Evolutionary conservation across 2,329 filamentous ascomycete genomes (phyloP).

Genomic region (Paecilomyces variotii): DNA sequence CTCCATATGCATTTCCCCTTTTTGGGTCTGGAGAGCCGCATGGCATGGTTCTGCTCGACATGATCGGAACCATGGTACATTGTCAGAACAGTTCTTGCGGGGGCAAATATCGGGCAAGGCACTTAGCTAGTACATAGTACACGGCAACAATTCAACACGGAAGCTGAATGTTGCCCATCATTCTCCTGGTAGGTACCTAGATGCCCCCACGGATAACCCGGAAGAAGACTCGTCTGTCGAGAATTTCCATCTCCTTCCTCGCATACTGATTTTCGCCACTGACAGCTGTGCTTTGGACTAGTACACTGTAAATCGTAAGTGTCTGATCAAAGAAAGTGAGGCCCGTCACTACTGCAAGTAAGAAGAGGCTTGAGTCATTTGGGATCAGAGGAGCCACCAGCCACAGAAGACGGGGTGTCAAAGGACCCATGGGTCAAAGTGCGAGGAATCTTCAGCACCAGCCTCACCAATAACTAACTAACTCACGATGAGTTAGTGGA

Average conservation of each 20-base stretch:
- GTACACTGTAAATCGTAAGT: neutral
- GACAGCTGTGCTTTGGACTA: neutral
- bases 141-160: neutral
- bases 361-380: neutral
- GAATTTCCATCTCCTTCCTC: neutral
- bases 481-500: neutral
- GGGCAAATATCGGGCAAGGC: neutral
- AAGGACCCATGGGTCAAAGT: neutral
- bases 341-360: neutral
- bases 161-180: neutral
- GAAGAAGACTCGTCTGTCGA: neutral
- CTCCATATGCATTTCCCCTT: neutral
- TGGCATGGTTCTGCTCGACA: neutral
- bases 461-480: neutral
- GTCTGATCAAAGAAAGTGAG: neutral
- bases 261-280: neutral
- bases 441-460: neutral
- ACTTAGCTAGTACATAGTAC: neutral
- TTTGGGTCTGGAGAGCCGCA: neutral
- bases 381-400: neutral
- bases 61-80: neutral
- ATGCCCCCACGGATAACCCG: neutral
- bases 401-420: neutral
- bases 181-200: neutral
- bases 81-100: neutral